A percentile compares a stretch with the other conserved stretches of the same genome.
Conservation (phyloP, 257 asterid species). For the Mentha longifolia region DNA sequence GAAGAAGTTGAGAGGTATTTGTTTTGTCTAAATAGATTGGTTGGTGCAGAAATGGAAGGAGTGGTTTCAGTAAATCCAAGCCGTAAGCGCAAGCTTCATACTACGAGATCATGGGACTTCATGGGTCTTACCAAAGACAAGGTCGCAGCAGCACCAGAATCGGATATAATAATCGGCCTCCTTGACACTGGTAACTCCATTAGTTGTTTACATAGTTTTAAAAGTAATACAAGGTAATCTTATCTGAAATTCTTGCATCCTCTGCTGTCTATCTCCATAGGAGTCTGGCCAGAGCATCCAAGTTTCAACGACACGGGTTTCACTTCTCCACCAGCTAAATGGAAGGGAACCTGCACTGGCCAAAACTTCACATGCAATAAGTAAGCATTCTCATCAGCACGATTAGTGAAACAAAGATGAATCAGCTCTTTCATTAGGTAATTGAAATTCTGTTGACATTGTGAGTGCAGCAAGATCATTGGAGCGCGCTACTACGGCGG, state of each 20-base stretch:
- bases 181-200: conserved; percentile 45
- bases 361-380: conserved; percentile 71
- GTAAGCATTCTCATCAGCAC: conserved; percentile 32
- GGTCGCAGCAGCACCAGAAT: conserved; percentile 33
- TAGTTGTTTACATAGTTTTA: background rate
- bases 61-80: conserved; percentile 56
- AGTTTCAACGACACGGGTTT: conserved; percentile 55
- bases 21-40: background rate
- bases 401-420: background rate
- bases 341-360: conserved; percentile 59
- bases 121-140: conserved; percentile 37
- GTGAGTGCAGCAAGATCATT: conserved; percentile 45
- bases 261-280: conserved; percentile 27
- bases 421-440: too few species aligned
- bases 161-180: conserved; percentile 51
- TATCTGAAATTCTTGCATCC: background rate
- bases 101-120: conserved; percentile 67
- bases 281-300: conserved; percentile 72
- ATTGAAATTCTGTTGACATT: background rate
- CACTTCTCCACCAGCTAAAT: conserved; percentile 58
- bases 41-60: conserved; percentile 50
- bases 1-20: background rate
- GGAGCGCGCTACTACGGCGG: conserved; percentile 42
- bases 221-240: background rate
- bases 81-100: conserved; percentile 39